Percentiles rank a stretch among this genome's conserved stretches.
phyloP scores from a whole-genome alignment of 2,329 filamentous ascomycete genomes.

The Penicillium psychrosexuale region DNA sequence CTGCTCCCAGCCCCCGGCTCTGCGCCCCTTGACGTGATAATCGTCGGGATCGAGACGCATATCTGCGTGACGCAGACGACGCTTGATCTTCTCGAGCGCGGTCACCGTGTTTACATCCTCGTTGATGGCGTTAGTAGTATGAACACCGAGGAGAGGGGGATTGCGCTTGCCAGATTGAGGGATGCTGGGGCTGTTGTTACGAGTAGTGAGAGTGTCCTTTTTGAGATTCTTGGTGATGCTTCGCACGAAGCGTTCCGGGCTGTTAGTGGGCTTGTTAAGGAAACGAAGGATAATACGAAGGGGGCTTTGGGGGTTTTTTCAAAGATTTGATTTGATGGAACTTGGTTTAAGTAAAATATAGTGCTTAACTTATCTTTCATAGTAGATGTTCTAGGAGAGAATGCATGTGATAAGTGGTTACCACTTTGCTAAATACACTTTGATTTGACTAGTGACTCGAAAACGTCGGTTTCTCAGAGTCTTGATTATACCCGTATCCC shows the following conservation, averaged over 20 bases:
- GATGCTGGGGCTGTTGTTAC: constrained; percentile 75
- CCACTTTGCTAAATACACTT: neutral
- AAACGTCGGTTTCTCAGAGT: neutral
- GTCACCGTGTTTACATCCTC: constrained; percentile 80
- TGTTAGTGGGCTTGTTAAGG: constrained; percentile 75
- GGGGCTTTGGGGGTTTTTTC: constrained; percentile 64
- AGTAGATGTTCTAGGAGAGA: neutral
- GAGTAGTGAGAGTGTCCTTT: constrained; percentile 84
- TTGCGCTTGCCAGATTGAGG: constrained; percentile 74
- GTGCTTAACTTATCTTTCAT: too few species aligned
- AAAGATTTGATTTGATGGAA: constrained; percentile 46
- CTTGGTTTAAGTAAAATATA: too few species aligned
- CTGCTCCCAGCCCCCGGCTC: constrained; percentile 33
- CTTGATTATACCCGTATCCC: neutral
- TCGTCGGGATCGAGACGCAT: constrained; percentile 90
- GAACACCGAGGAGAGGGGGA: constrained; percentile 73
- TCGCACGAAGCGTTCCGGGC: constrained; percentile 65
- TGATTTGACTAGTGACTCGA: neutral
- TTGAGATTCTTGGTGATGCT: constrained; percentile 85
- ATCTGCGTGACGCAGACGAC: constrained; percentile 94
- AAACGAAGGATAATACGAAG: constrained; percentile 67
- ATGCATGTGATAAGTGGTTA: neutral
- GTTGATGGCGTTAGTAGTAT: constrained; percentile 88
- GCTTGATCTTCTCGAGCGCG: constrained; percentile 70
- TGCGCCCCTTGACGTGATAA: constrained; percentile 59